A percentile compares a stretch with the other conserved stretches of the same genome.
These are phyloP conservation scores for Pyrenochaeta sp. DNA, from an alignment of 2,329 filamentous ascomycete genomes.

Conservation along the genomic window DNA sequence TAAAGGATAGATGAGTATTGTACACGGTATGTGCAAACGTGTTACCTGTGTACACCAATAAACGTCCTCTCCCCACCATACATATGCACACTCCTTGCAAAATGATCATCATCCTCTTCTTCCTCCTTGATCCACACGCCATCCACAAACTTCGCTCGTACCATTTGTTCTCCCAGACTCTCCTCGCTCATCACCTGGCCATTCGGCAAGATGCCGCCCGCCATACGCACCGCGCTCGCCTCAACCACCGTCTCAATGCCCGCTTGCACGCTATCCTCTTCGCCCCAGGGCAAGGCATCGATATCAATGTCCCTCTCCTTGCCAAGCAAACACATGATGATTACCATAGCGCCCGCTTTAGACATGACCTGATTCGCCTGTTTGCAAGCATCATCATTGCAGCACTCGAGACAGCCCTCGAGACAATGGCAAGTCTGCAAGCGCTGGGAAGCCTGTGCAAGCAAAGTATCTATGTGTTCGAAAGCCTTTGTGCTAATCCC, in stretches of 20 bases:
- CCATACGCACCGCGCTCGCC: slow-evolving; percentile 70
- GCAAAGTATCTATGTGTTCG: slow-evolving; percentile 83
- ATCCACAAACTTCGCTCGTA: slow-evolving; percentile 47
- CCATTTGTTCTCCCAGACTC: slow-evolving; percentile 20
- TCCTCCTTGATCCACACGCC: slow-evolving; percentile 52
- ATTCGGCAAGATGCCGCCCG: slow-evolving; percentile 52
- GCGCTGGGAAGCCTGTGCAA: slow-evolving; percentile 77
- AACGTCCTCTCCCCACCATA: slow-evolving; percentile 45
- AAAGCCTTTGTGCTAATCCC: slow-evolving; percentile 94
- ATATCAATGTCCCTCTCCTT: slow-evolving; percentile 80
- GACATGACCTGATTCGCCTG: slow-evolving; percentile 92
- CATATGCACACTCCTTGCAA: slow-evolving; percentile 43
- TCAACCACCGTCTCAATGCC: slow-evolving; percentile 84
- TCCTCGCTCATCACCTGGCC: slow-evolving; percentile 31
- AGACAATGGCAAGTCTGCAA: slow-evolving; percentile 79
- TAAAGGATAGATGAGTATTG: too few relatives aligned
- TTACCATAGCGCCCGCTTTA: slow-evolving; percentile 84
- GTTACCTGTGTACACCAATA: slow-evolving; percentile 39
- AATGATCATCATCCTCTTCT: slow-evolving; percentile 45
- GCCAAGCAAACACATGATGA: slow-evolving; percentile 78
- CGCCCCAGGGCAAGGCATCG: slow-evolving; percentile 85
- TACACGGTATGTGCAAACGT: too few relatives aligned
- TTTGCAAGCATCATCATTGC: slow-evolving; percentile 83
- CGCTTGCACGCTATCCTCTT: slow-evolving; percentile 71
- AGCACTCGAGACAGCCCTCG: slow-evolving; percentile 89